These are phyloP conservation scores for Bipolaris bicolor DNA, from an alignment of 2,329 filamentous ascomycete genomes.

Conservation along the genomic window DNA sequence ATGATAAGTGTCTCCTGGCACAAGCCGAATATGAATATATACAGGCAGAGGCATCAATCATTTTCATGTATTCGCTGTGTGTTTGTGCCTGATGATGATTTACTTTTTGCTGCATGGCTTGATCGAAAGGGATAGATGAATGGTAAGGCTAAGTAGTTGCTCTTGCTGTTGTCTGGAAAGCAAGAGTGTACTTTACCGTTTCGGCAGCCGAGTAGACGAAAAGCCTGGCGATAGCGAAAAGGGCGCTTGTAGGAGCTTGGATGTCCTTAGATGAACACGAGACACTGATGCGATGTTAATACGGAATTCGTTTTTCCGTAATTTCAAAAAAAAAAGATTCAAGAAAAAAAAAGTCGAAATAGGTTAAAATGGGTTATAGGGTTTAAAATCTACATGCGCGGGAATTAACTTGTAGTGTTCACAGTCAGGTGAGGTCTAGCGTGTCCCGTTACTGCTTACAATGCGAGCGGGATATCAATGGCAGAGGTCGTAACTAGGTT, in stretches of 20 bases:
- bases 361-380: too few relatives aligned
- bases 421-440: too few relatives aligned
- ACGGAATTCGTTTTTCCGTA: too few relatives aligned
- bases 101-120: background rate
- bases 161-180: background rate
- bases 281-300: too few relatives aligned
- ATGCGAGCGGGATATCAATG: too few relatives aligned
- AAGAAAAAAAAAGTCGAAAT: too few relatives aligned
- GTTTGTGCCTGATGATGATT: background rate
- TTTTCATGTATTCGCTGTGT: too few relatives aligned
- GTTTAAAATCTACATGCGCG: too few relatives aligned
- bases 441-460: too few relatives aligned
- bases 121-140: background rate
- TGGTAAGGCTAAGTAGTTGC: background rate
- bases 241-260: background rate
- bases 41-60: background rate
- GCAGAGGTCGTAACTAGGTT: too few relatives aligned
- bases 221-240: background rate
- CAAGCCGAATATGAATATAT: background rate
- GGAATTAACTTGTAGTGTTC: too few relatives aligned
- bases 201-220: background rate
- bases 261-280: background rate
- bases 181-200: background rate
- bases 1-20: background rate
- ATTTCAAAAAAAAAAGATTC: too few relatives aligned